phyloP scores from a whole-genome alignment of 139 green algal species.

The Picochlorum sp. region DNA sequence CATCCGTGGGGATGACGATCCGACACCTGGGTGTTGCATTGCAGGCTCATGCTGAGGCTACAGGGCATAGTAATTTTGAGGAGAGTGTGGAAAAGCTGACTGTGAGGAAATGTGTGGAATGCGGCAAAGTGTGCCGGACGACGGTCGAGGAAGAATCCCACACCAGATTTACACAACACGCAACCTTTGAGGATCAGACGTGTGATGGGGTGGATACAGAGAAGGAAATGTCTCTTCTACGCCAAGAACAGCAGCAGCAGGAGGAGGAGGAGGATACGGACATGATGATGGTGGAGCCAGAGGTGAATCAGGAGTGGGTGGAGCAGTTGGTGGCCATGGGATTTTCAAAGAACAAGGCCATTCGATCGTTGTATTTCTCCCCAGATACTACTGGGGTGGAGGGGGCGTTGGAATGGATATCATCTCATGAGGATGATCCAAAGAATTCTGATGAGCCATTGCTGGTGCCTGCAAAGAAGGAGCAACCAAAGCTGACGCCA shows the following conservation, averaged over 20 bases:
- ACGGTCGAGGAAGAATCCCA: constrained; percentile 71
- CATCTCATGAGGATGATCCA: constrained; percentile 65
- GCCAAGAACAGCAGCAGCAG: constrained; percentile 6
- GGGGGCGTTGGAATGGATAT: constrained; percentile 63
- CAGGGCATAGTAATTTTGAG: constrained; percentile 71
- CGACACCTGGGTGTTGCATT: constrained; percentile 4
- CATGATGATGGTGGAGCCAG: constrained; percentile 50
- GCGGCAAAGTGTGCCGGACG: constrained; percentile 72
- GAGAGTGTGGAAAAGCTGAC: constrained; percentile 60
- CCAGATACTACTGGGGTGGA: constrained; percentile 46
- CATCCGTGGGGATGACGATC: constrained; percentile 2
- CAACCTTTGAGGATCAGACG: constrained; percentile 56
- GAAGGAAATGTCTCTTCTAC: constrained; percentile 50
- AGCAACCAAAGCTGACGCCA: constrained; percentile 57
- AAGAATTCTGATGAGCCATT: constrained; percentile 62
- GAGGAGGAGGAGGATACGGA: not conserved
- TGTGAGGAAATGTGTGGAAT: constrained; percentile 50
- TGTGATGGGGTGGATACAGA: constrained; percentile 55
- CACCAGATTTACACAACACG: constrained; percentile 66
- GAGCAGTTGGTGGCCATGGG: constrained; percentile 76
- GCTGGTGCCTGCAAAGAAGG: constrained; percentile 47
- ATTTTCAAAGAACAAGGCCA: constrained; percentile 16
- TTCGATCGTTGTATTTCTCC: constrained; percentile 57
- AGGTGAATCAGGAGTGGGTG: constrained; percentile 52
- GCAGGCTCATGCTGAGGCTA: constrained; percentile 30